Conservation (phyloP, 2,329 filamentous ascomycete species). For the Epichloe brachyelytri region DNA sequence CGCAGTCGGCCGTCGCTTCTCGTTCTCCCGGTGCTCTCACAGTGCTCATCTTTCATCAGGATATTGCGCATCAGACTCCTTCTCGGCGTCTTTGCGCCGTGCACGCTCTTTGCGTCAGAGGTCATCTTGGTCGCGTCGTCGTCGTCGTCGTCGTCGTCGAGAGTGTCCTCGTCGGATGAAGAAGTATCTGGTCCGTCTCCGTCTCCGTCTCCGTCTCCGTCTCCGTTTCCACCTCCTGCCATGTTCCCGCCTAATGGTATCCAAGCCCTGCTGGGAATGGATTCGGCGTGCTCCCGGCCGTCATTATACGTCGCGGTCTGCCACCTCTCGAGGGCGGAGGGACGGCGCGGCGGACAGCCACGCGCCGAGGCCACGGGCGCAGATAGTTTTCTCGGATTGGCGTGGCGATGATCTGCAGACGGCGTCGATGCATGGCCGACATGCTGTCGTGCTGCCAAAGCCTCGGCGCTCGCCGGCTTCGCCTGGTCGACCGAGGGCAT, state of each 20-base stretch:
- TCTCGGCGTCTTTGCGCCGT: not conserved
- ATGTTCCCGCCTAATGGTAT: conserved; percentile 1
- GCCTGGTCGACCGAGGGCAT: not conserved
- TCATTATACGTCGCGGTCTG: conserved; percentile 1
- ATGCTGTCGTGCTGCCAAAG: not conserved
- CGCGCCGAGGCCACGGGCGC: not conserved
- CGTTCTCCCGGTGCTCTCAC: conserved; percentile 50
- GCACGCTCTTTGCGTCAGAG: not conserved
- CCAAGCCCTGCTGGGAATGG: conserved; percentile 6
- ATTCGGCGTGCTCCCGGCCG: conserved; percentile 3
- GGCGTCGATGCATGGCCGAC: too few relatives aligned
- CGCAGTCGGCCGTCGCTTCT: conserved; percentile 58
- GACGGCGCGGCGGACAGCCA: not conserved
- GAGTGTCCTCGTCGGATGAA: not conserved
- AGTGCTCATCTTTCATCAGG: conserved; percentile 40
- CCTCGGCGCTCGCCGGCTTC: not conserved
- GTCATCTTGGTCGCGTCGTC: not conserved
- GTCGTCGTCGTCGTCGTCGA: not conserved
- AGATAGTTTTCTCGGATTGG: not conserved
- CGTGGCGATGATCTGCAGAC: not conserved
- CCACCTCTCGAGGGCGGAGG: conserved; percentile 4
- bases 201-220: not conserved
- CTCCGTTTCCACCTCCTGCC: not conserved
- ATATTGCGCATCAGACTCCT: conserved; percentile 1
- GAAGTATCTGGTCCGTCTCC: not conserved